A percentile compares a stretch with the other conserved stretches of the same genome.
Evolutionary conservation across 1,284 basidiomycete species (phyloP).

Genomic region (Fomitopsis palustris): DNA sequence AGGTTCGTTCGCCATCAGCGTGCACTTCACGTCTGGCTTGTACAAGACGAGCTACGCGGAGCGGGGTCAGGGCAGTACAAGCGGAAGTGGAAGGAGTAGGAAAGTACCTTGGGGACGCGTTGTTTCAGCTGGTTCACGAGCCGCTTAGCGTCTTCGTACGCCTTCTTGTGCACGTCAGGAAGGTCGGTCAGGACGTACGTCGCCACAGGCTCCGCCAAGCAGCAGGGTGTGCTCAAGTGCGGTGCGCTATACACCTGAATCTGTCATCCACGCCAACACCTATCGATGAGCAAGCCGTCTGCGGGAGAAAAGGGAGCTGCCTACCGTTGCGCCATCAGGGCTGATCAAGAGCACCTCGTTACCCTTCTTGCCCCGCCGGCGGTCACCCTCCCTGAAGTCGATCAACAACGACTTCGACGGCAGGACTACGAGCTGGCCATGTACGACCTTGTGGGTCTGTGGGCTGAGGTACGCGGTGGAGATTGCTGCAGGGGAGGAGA

Average conservation of each 20-base stretch:
- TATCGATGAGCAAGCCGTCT: not conserved
- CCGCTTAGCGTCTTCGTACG: slow-evolving; percentile 43
- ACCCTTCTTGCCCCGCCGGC: slow-evolving; percentile 42
- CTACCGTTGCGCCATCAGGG: slow-evolving; percentile 34
- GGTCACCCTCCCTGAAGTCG: slow-evolving; percentile 52
- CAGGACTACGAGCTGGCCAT: slow-evolving; percentile 46
- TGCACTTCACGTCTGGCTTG: slow-evolving; percentile 38
- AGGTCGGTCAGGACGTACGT: slow-evolving; percentile 33
- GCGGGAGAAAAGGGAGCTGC: not conserved
- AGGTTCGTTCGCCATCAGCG: slow-evolving; percentile 53
- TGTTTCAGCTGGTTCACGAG: slow-evolving; percentile 47
- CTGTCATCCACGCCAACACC: slow-evolving; percentile 26
- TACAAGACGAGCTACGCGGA: slow-evolving; percentile 41
- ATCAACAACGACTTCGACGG: slow-evolving; percentile 46
- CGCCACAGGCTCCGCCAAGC: slow-evolving; percentile 39
- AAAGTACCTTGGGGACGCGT: slow-evolving; percentile 46
- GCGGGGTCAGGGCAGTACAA: not conserved
- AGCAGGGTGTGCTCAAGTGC: slow-evolving; percentile 45
- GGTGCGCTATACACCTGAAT: slow-evolving; percentile 45
- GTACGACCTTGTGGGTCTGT: slow-evolving; percentile 44
- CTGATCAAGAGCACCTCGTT: slow-evolving; percentile 44
- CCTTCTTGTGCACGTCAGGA: slow-evolving; percentile 38
- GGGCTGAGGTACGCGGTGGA: slow-evolving; percentile 36
- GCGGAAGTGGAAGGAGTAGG: not conserved
- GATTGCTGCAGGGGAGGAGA: slow-evolving; percentile 32